Evolutionary conservation across 2,329 filamentous ascomycete species (phyloP), one percentile per base, ranked within the genome.

Genomic region (Curvularia spicifera): DNA sequence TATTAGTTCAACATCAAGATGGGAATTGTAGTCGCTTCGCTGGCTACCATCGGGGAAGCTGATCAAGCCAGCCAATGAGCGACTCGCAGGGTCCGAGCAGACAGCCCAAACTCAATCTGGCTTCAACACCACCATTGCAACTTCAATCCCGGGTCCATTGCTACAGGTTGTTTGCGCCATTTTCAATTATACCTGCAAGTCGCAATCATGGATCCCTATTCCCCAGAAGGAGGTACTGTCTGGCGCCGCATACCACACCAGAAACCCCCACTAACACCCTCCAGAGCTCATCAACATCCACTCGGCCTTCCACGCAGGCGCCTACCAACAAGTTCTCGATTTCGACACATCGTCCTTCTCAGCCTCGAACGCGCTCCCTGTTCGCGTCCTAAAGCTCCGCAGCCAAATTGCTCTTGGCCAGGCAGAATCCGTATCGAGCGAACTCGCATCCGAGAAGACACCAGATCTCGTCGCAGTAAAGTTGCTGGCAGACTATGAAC

Each of bases 281-380:
- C 53, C 71, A 87, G 86, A 89, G 78, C 85, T 89, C 70, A 83
- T 88, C 73, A 88, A 87, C 80, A 85, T 88, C 73, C 85, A 87
- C 80, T 87, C 84, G 71, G 84, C 85, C 74, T 88, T 87, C 80
- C 83, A 87, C 78, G 85, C 87, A 78, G 93, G 91, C 74, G 93
- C 96, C 82, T 97, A 91, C 84, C 85, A 91, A 73, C 84, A 89
- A 73, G 93, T 96, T 64, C 79, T 96, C 78, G 89, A 95, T 80
- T 96, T 93, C 80, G 90, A 96, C 78, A 89, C 88, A 43, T 87
- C 89, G 5, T 83, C 88, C 59, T 89, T 98, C 73, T 95, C 91
- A 44, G 68, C 88, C 63, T 87, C 90, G 71, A 97, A 97, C 80
- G 83, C 84, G 46, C 83, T 93, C 13, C 87, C 91, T 42, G 90